Percentiles rank a stretch among this genome's conserved stretches.
Conservation (phyloP, 2,329 filamentous ascomycete species). For the Botryotinia convoluta region DNA sequence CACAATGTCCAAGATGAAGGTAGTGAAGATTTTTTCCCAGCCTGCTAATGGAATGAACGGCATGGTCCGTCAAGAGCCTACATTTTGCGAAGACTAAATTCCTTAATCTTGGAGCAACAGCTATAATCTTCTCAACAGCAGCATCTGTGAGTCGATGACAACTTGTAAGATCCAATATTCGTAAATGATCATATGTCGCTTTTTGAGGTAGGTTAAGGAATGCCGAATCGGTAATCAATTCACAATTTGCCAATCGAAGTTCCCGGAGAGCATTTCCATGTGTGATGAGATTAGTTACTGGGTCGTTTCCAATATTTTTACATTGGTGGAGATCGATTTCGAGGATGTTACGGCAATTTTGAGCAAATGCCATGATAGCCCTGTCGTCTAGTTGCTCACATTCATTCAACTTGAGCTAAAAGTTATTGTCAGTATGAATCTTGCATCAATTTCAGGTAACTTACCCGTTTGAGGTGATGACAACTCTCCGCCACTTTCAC, state of each 20-base stretch:
- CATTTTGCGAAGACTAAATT: constrained; percentile 96
- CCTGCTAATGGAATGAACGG: constrained; percentile 81
- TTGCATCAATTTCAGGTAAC: constrained; percentile 33
- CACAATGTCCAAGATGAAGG: constrained; percentile 91
- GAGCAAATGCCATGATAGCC: constrained; percentile 80
- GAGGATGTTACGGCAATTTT: constrained; percentile 86
- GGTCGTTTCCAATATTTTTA: constrained; percentile 73
- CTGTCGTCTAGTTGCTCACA: constrained; percentile 81
- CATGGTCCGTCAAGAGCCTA: constrained; percentile 82
- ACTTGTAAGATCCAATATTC: constrained; percentile 90
- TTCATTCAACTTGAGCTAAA: constrained; percentile 87
- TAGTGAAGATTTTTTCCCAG: constrained; percentile 97
- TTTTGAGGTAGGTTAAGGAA: constrained; percentile 74
- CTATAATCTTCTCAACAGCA: constrained; percentile 84
- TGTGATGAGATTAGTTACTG: constrained; percentile 76
- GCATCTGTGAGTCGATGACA: constrained; percentile 81
- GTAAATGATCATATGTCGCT: constrained; percentile 76
- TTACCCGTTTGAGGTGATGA: constrained; percentile 79
- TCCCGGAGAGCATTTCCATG: constrained; percentile 84
- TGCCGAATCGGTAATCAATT: constrained; percentile 79
- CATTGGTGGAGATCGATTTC: constrained; percentile 95
- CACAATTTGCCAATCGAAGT: constrained; percentile 81
- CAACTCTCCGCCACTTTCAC: constrained; percentile 77
- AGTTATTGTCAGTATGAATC: constrained; percentile 24
- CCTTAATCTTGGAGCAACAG: constrained; percentile 79